These are phyloP conservation scores for Rosellinia necatrix DNA, from an alignment of 2,329 filamentous ascomycete genomes.

Conservation along the genomic window DNA sequence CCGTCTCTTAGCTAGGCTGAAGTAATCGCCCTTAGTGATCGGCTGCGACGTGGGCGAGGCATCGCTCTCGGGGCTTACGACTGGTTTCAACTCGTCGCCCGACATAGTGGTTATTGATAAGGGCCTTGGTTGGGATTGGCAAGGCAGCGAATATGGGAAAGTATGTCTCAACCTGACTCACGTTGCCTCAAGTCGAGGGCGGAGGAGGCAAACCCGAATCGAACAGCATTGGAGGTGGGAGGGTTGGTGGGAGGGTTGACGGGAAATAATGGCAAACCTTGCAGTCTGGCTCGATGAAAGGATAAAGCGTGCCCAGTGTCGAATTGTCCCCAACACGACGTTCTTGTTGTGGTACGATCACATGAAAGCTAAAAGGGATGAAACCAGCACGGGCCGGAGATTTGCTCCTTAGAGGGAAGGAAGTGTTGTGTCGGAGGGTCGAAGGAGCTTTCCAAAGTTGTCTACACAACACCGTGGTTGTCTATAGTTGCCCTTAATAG, in stretches of 20 bases:
- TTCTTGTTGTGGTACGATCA: background rate
- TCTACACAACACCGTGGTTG: too few relatives aligned
- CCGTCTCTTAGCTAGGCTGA: constrained; percentile 31
- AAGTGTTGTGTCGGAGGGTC: constrained; percentile 7
- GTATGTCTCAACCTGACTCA: constrained; percentile 43
- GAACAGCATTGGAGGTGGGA: constrained; percentile 43
- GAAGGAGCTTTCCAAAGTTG: too few relatives aligned
- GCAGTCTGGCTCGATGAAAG: constrained; percentile 2
- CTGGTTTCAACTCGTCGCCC: constrained; percentile 27
- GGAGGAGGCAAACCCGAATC: constrained; percentile 46
- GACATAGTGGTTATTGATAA: constrained; percentile 35
- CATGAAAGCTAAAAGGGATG: constrained; percentile 9
- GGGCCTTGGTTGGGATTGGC: constrained; percentile 13
- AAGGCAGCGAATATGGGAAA: constrained; percentile 15
- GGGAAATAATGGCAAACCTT: too few relatives aligned
- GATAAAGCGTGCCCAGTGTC: background rate
- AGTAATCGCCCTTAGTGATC: constrained; percentile 36
- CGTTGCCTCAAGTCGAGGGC: constrained; percentile 49
- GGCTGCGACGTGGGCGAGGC: constrained; percentile 38
- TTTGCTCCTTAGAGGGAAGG: constrained; percentile 12
- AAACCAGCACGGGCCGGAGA: too few relatives aligned
- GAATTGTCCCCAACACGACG: background rate
- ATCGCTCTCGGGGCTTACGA: constrained; percentile 36
- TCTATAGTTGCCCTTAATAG: too few relatives aligned
- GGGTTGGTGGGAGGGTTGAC: constrained; percentile 8